Base-by-base conservation (phyloP, 148 eudicot genomes). In the Vaccinium darrowii region DNA sequence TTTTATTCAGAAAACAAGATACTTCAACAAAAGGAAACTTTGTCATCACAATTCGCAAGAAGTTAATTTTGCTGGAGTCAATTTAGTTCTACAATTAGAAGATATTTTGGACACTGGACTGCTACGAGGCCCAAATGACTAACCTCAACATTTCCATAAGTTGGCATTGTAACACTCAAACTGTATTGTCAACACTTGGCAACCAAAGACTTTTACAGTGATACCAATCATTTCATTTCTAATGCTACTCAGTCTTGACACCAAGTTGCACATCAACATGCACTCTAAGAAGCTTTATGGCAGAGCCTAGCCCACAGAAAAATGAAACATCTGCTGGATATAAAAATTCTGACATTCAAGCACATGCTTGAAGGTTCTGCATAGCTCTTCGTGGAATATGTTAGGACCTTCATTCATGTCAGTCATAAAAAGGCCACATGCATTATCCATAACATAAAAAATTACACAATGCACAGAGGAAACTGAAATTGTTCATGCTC, bases 291-390 rank as follows among this genome's bases (percentile, higher is more conserved):
- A 72, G 49, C 47, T 25, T 67, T 60, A 60, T 60, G 33, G 73
- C 73, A 67, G 73, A 11, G 19, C 33, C 76, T 72, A 36, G 49
- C 8, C 18, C 12, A 72, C 6, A 72, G 76, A 72, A 36, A 72
- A 33, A 33, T 33, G 76, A 33, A 16, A 72, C 76, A 36, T 72
- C 16, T 15, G 76, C 1, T 14, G 47, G 6, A 14, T 13, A 72
- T 72, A 16, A 5, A 58, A 72, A 67, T 33, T 33, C 5, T 4
- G 76, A 13, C 49, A 33, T 15, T 33, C 39, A 72, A 72, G 49
- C 76, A 72, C 49, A 72, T 72, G 76, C 76, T 14, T 72, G 47
- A 72, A 33, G 76, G 12, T 71, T 71, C 47, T 71, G 18, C 75
- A 72, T 72, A 33, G 13, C 76, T 72, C 76, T 72, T 72, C 76